Conservation (phyloP, 2,329 filamentous ascomycete genomes). For the Clonostachys byssicola region DNA sequence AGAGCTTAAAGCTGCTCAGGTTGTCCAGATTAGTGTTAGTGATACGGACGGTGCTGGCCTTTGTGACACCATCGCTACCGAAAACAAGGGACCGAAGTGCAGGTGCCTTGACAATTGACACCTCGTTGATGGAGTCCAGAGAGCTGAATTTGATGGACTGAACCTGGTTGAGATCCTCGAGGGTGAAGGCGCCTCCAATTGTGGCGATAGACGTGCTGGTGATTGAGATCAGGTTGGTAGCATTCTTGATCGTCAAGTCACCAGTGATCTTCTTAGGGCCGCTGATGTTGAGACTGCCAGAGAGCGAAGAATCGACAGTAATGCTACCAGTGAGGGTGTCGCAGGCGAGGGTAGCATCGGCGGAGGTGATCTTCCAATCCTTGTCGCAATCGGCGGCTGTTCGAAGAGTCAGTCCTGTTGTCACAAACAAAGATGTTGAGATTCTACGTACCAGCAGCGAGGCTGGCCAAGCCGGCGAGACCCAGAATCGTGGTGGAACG, state of each 20-base stretch:
- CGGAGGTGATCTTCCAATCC: conserved; percentile 60
- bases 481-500: conserved; percentile 38
- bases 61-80: conserved; percentile 53
- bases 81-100: conserved; percentile 45
- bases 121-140: conserved; percentile 60
- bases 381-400: conserved; percentile 31
- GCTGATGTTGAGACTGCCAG: conserved; percentile 56
- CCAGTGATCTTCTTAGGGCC: conserved; percentile 54
- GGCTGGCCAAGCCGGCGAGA: conserved; percentile 32
- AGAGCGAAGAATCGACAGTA: conserved; percentile 52
- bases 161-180: conserved; percentile 68
- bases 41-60: conserved; percentile 67
- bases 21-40: conserved; percentile 80
- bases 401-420: not conserved
- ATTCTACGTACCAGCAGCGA: conserved; percentile 35
- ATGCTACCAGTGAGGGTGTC: conserved; percentile 65
- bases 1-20: conserved; percentile 77
- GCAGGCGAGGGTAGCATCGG: conserved; percentile 63
- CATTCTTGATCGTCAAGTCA: conserved; percentile 58
- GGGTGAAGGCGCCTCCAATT: conserved; percentile 66
- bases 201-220: conserved; percentile 54
- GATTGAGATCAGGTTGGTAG: conserved; percentile 55
- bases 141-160: conserved; percentile 57
- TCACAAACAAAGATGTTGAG: not conserved
- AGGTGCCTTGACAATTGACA: conserved; percentile 69